Base-by-base conservation (phyloP, 2,329 filamentous ascomycete genomes). In the Cercospora sp. region DNA sequence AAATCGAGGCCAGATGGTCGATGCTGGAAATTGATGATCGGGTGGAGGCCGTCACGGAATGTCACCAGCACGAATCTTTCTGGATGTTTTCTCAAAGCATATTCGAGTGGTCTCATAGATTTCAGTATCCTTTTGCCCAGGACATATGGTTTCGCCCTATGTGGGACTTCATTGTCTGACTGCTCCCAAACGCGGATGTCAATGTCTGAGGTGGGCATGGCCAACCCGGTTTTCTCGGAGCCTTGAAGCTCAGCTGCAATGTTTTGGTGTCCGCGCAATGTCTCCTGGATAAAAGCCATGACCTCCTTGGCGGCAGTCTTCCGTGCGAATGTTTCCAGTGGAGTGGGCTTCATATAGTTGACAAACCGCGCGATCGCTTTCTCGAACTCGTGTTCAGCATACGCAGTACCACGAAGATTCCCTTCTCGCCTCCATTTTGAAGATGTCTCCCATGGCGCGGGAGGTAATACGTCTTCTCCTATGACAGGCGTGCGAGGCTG, bases 161-260 rank as follows among this genome's bases (percentile, higher is more conserved):
- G 43, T 9, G 51, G 7, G 28, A 58, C 26, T 40, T 51, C 5
- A n/a, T 73, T 70, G 18, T 76, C 70, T 76, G 76, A 28, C 72
- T 65, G 18, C 79, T 72, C n/a, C 70, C 70, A 70, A 79, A 80
- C 61, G 77, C 81, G 77, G 80, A 84, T 68, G 73, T 89, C 85
- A 12, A 89, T 79, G 74, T 86, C 85, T 6, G 88, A 89, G 49
- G 81, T 79, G 30, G 84, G 81, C 63, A 84, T 74, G 0, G 84
- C 82, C 40, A 88, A 77, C 8, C 85, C 85, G 13, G 83, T 87
- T 10, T 77, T 76, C 66, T 84, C 80, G 8, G 87, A 88, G 18
- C 87, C 87, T 67, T 86, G 85, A 2, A 85, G 69, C 66, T 85
- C 80, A 12, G 67, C 61, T 21, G 32, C 45, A 21, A 49, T 61